Conservation (phyloP, 768 basidiomycete species). For the Phylloporus arenicola region DNA sequence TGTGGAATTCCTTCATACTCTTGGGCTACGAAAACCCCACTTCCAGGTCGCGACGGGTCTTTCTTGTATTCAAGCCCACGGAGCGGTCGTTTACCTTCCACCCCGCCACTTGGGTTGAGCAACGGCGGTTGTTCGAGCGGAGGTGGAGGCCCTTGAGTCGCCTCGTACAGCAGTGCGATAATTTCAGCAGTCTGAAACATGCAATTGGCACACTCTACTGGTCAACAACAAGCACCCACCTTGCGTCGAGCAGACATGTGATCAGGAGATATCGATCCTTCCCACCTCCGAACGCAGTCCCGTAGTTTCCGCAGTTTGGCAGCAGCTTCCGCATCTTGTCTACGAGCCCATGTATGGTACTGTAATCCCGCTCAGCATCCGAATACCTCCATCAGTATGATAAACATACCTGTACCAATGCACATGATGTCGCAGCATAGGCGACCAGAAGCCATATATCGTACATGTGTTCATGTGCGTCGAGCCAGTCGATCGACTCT, state of each 20-base stretch:
- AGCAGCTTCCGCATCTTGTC: conserved; percentile 71
- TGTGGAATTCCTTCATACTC: conserved; percentile 51
- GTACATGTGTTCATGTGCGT: conserved; percentile 70
- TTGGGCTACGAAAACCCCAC: conserved; percentile 74
- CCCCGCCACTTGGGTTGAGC: conserved; percentile 76
- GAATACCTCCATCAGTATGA: not conserved
- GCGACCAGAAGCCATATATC: conserved; percentile 86
- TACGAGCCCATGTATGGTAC: conserved; percentile 92
- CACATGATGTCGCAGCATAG: conserved; percentile 84
- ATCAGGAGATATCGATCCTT: conserved; percentile 78
- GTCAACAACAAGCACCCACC: conserved; percentile 36
- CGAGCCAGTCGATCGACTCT: conserved; percentile 87
- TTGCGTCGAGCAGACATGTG: conserved; percentile 94
- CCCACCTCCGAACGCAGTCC: conserved; percentile 85
- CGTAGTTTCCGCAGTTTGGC: conserved; percentile 71
- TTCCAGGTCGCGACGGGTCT: conserved; percentile 78
- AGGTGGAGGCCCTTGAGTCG: conserved; percentile 73
- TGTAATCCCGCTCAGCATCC: conserved; percentile 27
- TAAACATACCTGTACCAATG: conserved; percentile 75
- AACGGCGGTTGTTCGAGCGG: conserved; percentile 52
- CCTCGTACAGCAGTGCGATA: conserved; percentile 85
- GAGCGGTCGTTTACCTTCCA: conserved; percentile 50
- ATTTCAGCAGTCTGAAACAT: conserved; percentile 77
- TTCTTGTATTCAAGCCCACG: conserved; percentile 64
- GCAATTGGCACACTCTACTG: not conserved